phyloP scores from a whole-genome alignment of 2,329 filamentous ascomycete genomes.

The Diaporthe batatas region DNA sequence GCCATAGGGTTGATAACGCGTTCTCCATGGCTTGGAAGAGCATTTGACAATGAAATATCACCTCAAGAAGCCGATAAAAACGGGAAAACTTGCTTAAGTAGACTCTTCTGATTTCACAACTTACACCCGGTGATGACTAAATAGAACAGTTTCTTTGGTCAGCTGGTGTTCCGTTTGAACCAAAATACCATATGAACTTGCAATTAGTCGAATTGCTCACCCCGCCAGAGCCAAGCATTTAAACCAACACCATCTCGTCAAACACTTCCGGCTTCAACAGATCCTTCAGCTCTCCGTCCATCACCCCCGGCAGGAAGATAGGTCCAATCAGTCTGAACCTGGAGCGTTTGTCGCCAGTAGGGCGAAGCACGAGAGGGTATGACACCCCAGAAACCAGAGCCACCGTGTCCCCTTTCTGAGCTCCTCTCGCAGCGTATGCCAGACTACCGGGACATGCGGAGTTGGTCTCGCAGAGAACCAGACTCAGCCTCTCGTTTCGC shows the following conservation, averaged over 20 bases:
- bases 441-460: not conserved
- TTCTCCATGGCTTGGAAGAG: too few species aligned
- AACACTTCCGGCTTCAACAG: not conserved
- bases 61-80: too few species aligned
- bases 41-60: too few species aligned
- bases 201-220: too few species aligned
- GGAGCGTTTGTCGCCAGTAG: not conserved
- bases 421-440: not conserved
- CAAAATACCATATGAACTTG: too few species aligned
- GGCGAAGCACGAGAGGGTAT: not conserved
- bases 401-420: not conserved
- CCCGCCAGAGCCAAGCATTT: too few species aligned
- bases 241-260: not conserved
- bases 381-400: not conserved
- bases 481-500: not conserved
- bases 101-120: too few species aligned
- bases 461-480: not conserved
- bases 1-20: too few species aligned
- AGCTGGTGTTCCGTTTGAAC: too few species aligned
- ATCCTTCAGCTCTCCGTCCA: not conserved
- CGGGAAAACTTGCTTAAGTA: too few species aligned
- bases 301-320: not conserved
- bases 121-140: too few species aligned
- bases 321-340: not conserved
- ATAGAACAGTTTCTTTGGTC: too few species aligned